Base-by-base conservation (phyloP, 139 green algal genomes). In the Coccomyxa sp. region DNA sequence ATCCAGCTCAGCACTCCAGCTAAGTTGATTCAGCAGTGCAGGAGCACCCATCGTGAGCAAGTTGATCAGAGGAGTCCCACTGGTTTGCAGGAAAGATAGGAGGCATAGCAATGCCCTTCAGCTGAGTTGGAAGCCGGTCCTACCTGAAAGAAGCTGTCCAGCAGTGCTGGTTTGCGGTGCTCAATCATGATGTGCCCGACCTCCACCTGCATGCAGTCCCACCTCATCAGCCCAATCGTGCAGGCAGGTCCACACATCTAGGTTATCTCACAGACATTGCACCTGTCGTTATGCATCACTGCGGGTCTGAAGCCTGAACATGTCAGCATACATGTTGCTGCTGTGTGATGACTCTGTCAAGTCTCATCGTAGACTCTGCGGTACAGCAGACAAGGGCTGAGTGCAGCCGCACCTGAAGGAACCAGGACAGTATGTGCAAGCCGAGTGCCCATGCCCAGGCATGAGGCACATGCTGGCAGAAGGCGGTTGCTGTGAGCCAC, bases 101-200 rank as follows among this genome's bases (percentile, higher is more conserved):
- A n/a, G n/a, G n/a, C n/a, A n/a, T n/a, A n/a, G n/a, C n/a, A n/a
- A n/a, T n/a, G n/a, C n/a, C n/a, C n/a, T n/a, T n/a, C n/a, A n/a
- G n/a, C n/a, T n/a, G n/a, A n/a, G n/a, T n/a, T n/a, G n/a, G 58
- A 31, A 24, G 24, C 29, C 36, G 22, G 33, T 41, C 79, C 3
- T 73, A 89, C 91, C 88, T 95, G 89, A 73, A 93, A 88, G 55
- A 97, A 87, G 55, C 86, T 92, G 84, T 96, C 91, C 44, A 95
- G 54, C 10, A 97, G 83, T 10, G 93, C 93, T 1, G 93, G 93
- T 78, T 87, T 91, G 38, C 91, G 78, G 33, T 88, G 83, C 84
- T 97, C 93, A 5, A 91, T 81, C 40, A 95, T 73, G 0, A 84
- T 88, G 82, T 97, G 93, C 2, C 93, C 93, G 18, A 88, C 82